A percentile compares a stretch with the other conserved stretches of the same genome.
These are phyloP conservation scores for Suillus weaverae DNA, from an alignment of 768 basidiomycete genomes.

Conservation along the genomic window DNA sequence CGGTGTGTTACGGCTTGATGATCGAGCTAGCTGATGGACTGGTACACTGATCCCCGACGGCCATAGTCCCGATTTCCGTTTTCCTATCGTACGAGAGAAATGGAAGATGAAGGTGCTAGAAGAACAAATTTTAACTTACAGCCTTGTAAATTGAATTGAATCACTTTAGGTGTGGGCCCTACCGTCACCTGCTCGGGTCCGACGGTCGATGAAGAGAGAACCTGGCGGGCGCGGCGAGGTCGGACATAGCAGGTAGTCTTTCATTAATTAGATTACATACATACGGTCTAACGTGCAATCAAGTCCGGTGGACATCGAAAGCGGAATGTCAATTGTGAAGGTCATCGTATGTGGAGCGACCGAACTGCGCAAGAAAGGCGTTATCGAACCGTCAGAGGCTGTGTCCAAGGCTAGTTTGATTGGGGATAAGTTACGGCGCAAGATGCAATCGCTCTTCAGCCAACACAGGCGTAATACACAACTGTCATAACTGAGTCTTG, in stretches of 20 bases:
- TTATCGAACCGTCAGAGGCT: not conserved
- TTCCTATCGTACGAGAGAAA: not conserved
- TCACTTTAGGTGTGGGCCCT: not conserved
- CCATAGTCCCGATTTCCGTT: not conserved
- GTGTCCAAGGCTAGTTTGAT: not conserved
- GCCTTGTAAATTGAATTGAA: not conserved
- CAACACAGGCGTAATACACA: not conserved
- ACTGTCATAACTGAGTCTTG: not conserved
- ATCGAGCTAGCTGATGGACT: not conserved
- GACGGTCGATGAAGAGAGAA: not conserved
- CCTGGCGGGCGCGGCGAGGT: not conserved
- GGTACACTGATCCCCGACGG: not conserved
- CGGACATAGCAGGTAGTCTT: not conserved
- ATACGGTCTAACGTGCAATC: not conserved
- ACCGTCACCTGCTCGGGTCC: not conserved
- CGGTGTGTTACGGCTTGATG: not conserved
- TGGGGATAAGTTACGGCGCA: not conserved
- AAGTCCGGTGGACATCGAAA: not conserved
- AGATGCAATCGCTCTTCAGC: not conserved
- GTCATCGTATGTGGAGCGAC: not conserved
- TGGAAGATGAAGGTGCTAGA: not conserved
- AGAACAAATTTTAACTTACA: not conserved
- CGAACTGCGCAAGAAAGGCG: not conserved
- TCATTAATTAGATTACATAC: not conserved
- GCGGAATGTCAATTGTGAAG: not conserved